phyloP scores from a whole-genome alignment of 2,329 filamentous ascomycete species.

The Teratosphaeria gauchensis region DNA sequence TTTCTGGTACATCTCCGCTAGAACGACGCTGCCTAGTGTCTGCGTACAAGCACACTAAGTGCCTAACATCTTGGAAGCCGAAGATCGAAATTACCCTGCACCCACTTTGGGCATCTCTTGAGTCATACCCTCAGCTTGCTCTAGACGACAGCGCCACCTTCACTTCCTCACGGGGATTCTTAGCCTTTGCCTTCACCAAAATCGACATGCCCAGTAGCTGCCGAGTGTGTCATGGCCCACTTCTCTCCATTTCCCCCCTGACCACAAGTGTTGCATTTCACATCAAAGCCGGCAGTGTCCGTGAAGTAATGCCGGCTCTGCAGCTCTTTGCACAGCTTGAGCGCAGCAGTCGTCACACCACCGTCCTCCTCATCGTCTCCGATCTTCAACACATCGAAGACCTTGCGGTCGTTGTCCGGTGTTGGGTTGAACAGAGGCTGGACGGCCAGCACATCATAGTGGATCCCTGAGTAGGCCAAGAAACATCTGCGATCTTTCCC shows the following conservation, averaged over 20 bases:
- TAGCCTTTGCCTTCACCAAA: slow-evolving; percentile 34
- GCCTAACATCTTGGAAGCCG: background rate
- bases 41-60: background rate
- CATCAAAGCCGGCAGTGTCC: slow-evolving; percentile 68
- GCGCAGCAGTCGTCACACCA: slow-evolving; percentile 49
- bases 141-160: too few species aligned
- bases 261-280: slow-evolving; percentile 67
- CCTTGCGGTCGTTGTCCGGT: slow-evolving; percentile 68
- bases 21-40: background rate
- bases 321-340: slow-evolving; percentile 47
- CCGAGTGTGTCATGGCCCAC: slow-evolving; percentile 53
- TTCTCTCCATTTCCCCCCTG: slow-evolving; percentile 59
- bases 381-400: slow-evolving; percentile 47
- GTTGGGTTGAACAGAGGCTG: slow-evolving; percentile 53
- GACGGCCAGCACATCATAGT: slow-evolving; percentile 84
- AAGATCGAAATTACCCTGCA: background rate
- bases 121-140: too few species aligned
- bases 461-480: slow-evolving; percentile 82
- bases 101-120: too few species aligned
- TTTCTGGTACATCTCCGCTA: background rate
- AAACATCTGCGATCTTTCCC: slow-evolving; percentile 60
- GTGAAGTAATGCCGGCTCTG: slow-evolving; percentile 74
- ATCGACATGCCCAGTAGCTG: slow-evolving; percentile 49
- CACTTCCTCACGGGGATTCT: background rate
- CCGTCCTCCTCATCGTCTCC: slow-evolving; percentile 37